Percentiles rank a stretch among this genome's conserved stretches.
These are phyloP conservation scores for Linnemannia elongata DNA, from an alignment of 192 early-diverging fungal genomes.

Conservation along the genomic window DNA sequence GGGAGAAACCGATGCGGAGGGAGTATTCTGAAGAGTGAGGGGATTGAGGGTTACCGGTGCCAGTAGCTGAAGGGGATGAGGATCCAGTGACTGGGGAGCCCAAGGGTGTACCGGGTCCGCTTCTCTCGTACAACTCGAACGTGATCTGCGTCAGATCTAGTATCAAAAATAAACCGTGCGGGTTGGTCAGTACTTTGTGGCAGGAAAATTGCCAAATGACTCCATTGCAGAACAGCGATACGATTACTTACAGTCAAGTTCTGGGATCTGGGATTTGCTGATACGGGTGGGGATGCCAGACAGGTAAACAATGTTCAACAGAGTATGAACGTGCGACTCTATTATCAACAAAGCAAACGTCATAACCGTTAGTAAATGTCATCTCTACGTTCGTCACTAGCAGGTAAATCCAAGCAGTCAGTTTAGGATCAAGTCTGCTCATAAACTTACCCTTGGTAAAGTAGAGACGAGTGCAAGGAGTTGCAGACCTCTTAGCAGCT, in stretches of 20 bases:
- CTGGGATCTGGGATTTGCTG: constrained; percentile 75
- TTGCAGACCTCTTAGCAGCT: constrained; percentile 60
- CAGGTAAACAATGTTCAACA: constrained; percentile 92
- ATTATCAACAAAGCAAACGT: background rate
- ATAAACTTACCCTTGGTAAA: constrained; percentile 87
- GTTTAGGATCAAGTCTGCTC: background rate
- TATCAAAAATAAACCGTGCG: background rate
- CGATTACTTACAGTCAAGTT: constrained; percentile 87
- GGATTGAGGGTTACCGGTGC: constrained; percentile 12
- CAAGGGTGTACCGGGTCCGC: constrained; percentile 4
- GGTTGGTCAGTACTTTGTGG: background rate
- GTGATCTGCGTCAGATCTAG: constrained; percentile 96
- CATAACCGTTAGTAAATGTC: background rate
- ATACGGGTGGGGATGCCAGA: constrained; percentile 85
- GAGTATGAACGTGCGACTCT: constrained; percentile 92
- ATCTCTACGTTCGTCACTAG: background rate
- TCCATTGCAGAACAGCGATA: background rate
- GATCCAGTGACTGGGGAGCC: background rate
- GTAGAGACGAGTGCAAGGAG: constrained; percentile 84
- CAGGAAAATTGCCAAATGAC: background rate
- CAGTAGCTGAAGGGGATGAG: background rate
- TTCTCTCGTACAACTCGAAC: constrained; percentile 95
- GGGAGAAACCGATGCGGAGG: constrained; percentile 89
- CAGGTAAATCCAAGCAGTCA: background rate
- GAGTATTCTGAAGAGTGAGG: constrained; percentile 81